Evolutionary conservation across 352 stramenopile genomes (phyloP).

Genomic region (Phytophthora kernoviae): DNA sequence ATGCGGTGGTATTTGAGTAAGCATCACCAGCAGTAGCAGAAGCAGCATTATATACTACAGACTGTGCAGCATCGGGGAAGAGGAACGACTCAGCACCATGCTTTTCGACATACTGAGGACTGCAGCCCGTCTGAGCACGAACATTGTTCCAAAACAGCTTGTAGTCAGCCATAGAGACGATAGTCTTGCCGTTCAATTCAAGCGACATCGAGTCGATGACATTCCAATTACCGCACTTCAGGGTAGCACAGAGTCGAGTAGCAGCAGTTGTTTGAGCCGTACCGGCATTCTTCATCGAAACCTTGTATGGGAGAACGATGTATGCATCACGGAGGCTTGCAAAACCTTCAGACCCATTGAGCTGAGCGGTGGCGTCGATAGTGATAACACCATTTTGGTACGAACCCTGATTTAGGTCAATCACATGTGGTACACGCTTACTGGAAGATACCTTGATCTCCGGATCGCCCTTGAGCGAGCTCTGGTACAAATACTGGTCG

Average conservation of each 20-base stretch:
- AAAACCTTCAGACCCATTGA: slow-evolving; percentile 5
- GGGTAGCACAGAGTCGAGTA: not conserved
- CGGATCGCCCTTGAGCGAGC: not conserved
- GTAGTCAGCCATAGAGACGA: slow-evolving; percentile 11
- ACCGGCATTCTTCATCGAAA: slow-evolving; percentile 9
- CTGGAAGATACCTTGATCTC: not conserved
- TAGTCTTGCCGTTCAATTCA: slow-evolving; percentile 9
- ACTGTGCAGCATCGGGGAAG: slow-evolving; percentile 9
- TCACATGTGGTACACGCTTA: not conserved
- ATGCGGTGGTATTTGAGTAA: slow-evolving; percentile 5
- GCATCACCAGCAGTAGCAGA: slow-evolving; percentile 1
- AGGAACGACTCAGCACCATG: slow-evolving; percentile 11
- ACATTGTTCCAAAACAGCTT: slow-evolving; percentile 13
- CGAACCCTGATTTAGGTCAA: slow-evolving; percentile 1
- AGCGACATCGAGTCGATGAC: slow-evolving; percentile 14
- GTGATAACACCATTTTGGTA: slow-evolving; percentile 4
- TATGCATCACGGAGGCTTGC: slow-evolving; percentile 5
- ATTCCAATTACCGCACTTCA: slow-evolving; percentile 10
- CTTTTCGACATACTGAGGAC: slow-evolving; percentile 14
- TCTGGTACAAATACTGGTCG: slow-evolving; percentile 8
- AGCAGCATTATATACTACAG: not conserved
- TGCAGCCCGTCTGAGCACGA: slow-evolving; percentile 10
- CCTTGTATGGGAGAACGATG: slow-evolving; percentile 6
- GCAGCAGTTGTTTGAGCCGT: not conserved
- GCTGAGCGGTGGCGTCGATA: slow-evolving; percentile 1